These are phyloP conservation scores for Thermomucor indicae-seudaticae DNA, from an alignment of 371 early-diverging fungal species.

Conservation along the genomic window DNA sequence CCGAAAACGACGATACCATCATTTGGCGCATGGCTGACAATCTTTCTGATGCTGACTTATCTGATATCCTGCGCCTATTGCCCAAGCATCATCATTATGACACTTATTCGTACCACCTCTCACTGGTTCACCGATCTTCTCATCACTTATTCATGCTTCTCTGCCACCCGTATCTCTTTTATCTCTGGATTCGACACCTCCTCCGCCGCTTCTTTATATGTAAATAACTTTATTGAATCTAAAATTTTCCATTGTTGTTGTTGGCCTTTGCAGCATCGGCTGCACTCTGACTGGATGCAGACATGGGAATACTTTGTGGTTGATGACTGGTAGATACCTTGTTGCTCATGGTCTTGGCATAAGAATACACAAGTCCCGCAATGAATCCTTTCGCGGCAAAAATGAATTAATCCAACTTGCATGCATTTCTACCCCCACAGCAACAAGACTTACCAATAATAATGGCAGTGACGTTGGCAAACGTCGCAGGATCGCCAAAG, in stretches of 20 bases:
- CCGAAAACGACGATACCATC: neutral
- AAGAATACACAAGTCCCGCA: constrained; percentile 80
- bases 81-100: neutral
- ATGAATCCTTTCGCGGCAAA: constrained; percentile 56
- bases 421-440: neutral
- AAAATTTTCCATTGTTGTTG: constrained; percentile 17
- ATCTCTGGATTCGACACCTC: constrained; percentile 7
- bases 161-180: constrained; percentile 4
- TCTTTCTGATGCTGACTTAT: neutral
- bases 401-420: neutral
- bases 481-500: constrained; percentile 83
- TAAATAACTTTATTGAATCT: constrained; percentile 1
- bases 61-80: neutral
- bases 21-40: neutral
- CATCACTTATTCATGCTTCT: too few species aligned
- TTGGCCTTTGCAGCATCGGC: constrained; percentile 30
- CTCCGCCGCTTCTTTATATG: constrained; percentile 4
- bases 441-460: constrained; percentile 48
- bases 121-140: too few species aligned
- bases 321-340: constrained; percentile 34
- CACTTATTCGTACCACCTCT: too few species aligned
- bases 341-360: constrained; percentile 50
- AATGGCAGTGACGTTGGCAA: constrained; percentile 79
- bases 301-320: constrained; percentile 36
- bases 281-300: constrained; percentile 27